Percentiles rank a stretch among this genome's conserved stretches.
Evolutionary conservation across 495 filamentous ascomycete species (phyloP).

Genomic region (Acidiella bohemica): DNA sequence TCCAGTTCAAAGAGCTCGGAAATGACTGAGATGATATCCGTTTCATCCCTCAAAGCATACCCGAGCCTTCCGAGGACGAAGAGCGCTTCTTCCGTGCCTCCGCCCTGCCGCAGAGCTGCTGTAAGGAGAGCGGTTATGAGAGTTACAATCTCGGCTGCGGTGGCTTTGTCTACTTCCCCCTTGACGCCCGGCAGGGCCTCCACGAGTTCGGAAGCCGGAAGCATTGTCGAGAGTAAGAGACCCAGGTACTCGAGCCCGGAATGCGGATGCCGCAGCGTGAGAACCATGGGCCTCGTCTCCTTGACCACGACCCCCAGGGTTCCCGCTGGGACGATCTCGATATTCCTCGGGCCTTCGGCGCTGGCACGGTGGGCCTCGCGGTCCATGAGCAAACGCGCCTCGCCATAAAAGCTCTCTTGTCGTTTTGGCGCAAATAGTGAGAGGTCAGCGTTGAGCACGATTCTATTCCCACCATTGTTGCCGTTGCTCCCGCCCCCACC

Average conservation of each 20-base stretch:
- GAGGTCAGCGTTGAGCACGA: constrained; percentile 40
- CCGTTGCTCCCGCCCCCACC: too few species aligned
- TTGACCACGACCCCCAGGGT: constrained; percentile 13
- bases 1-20: constrained; percentile 72
- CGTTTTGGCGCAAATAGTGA: constrained; percentile 34
- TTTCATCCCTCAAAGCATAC: constrained; percentile 18
- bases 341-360: background rate
- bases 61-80: constrained; percentile 9
- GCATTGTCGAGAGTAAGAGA: constrained; percentile 44
- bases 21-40: constrained; percentile 68
- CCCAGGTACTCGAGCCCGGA: constrained; percentile 68
- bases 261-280: constrained; percentile 15
- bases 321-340: constrained; percentile 12
- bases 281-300: constrained; percentile 13
- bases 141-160: constrained; percentile 48
- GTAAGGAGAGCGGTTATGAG: constrained; percentile 46
- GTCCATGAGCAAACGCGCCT: background rate
- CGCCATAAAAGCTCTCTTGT: background rate
- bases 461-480: constrained; percentile 53
- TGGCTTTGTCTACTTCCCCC: constrained; percentile 31
- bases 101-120: constrained; percentile 16
- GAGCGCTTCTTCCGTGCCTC: constrained; percentile 6
- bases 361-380: background rate
- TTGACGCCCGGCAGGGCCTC: background rate
- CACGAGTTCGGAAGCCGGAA: constrained; percentile 14